These are phyloP conservation scores for Tricholoma sp. DNA, from an alignment of 768 basidiomycete species.

Conservation along the genomic window DNA sequence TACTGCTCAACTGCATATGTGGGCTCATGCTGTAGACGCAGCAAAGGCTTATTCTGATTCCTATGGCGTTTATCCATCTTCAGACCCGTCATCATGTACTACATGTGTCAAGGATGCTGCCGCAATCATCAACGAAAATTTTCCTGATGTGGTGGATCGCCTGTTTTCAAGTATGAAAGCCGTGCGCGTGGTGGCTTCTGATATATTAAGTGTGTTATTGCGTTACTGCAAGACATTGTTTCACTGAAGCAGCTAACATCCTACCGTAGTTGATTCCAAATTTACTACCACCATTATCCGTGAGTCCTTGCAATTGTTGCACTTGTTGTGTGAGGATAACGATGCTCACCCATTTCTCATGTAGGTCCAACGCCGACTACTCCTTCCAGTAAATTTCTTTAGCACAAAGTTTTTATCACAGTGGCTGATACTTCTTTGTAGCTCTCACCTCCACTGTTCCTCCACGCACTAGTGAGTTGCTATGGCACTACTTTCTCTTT, in stretches of 20 bases:
- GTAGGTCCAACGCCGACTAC: too few relatives aligned
- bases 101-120: constrained; percentile 5
- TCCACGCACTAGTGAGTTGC: too few relatives aligned
- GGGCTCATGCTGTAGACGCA: neutral
- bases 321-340: too few relatives aligned
- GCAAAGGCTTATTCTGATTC: neutral
- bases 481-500: too few relatives aligned
- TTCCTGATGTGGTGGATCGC: constrained; percentile 4
- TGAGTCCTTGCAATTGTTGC: neutral
- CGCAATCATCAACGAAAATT: constrained; percentile 6
- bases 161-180: constrained; percentile 5
- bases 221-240: neutral
- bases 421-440: too few relatives aligned
- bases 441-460: too few relatives aligned
- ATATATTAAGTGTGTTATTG: neutral
- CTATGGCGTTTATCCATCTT: neutral
- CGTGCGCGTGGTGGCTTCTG: neutral
- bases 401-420: too few relatives aligned
- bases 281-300: neutral
- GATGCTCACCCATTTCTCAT: too few relatives aligned
- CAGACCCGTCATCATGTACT: constrained; percentile 10
- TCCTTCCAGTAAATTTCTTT: too few relatives aligned
- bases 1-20: neutral
- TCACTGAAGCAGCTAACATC: neutral
- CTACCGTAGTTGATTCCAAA: neutral